phyloP scores from a whole-genome alignment of 225 moss, liverwort and hornwort species.

The Pseudisothecium myosuroides region DNA sequence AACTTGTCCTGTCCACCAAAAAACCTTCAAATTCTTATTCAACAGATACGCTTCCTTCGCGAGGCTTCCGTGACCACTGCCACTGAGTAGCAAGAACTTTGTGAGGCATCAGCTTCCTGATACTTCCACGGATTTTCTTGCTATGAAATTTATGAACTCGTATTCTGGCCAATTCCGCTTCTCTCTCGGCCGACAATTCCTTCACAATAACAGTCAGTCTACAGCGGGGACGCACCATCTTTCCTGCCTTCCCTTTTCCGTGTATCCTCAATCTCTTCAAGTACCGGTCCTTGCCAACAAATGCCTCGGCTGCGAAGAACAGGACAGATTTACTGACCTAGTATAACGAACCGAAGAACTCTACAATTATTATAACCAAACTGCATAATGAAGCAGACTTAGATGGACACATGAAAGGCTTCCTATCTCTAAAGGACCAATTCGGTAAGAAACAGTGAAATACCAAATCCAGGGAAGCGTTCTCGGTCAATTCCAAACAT shows the following conservation, averaged over 20 bases:
- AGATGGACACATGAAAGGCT: background rate
- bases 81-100: constrained; percentile 58
- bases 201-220: constrained; percentile 76
- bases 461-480: background rate
- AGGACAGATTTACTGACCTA: background rate
- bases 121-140: constrained; percentile 43
- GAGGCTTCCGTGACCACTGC: constrained; percentile 43
- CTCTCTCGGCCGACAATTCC: constrained; percentile 71
- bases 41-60: constrained; percentile 11
- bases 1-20: background rate
- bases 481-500: background rate
- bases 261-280: constrained; percentile 65
- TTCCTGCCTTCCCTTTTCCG: constrained; percentile 77
- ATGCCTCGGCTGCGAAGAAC: constrained; percentile 32
- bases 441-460: background rate
- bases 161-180: constrained; percentile 71
- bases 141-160: constrained; percentile 47
- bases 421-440: background rate
- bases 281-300: constrained; percentile 55
- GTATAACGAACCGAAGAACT: background rate
- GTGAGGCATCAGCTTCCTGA: constrained; percentile 73
- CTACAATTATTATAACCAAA: background rate
- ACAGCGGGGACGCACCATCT: constrained; percentile 51
- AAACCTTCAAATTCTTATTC: background rate
- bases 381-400: background rate